Evolutionary conservation across 441 rosid genomes (phyloP), one percentile per base, ranked within the genome.

Genomic region (Pelargonium fulgidum): DNA sequence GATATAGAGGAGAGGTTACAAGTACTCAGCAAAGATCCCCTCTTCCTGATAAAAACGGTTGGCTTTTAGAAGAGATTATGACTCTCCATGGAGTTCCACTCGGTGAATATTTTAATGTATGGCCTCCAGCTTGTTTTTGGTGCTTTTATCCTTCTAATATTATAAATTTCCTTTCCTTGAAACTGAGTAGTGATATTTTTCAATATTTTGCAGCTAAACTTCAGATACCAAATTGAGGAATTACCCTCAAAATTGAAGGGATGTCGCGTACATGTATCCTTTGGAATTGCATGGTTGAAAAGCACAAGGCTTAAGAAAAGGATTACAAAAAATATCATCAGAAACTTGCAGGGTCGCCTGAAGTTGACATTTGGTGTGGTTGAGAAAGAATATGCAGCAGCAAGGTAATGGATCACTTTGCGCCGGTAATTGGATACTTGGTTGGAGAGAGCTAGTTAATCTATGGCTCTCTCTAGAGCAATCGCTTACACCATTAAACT

Each of bases 51-150:
- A 81, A 73, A 67, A 87, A 84, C 44, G 90, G 96, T 45, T 91
- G 97, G 99, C 77, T 87, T 68, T 80, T 90, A 2, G 92, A 91
- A 83, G 97, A 94, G 82, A 93, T 94, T 66, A 83, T 90, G 91
- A 85, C 97, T 64, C 92, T 94, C 72, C 97, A 91, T 69, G 96
- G 93, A 75, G 85, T 93, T 75, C 97, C 97, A 19, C 87, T 91
- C 19, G 96, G 93, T 48, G 97, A 91, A 83, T 82, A 85, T 73
- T 94, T 87, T 72, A 90, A 81, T 74, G 92, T 89, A 86, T 6
- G 78, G 22, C 58, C 68, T 26, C 66, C 41, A 1, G 33, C 63
- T 59, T 59, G 63, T 59, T 16, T 17, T 14, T 52, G 5, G 59
- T 14, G 17, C 62, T 11, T 8, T 58, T 56, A 26, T 0, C 33